Evolutionary conservation across 441 rosid genomes (phyloP), one percentile per base, ranked within the genome.

Genomic region (Oxalis stricta): DNA sequence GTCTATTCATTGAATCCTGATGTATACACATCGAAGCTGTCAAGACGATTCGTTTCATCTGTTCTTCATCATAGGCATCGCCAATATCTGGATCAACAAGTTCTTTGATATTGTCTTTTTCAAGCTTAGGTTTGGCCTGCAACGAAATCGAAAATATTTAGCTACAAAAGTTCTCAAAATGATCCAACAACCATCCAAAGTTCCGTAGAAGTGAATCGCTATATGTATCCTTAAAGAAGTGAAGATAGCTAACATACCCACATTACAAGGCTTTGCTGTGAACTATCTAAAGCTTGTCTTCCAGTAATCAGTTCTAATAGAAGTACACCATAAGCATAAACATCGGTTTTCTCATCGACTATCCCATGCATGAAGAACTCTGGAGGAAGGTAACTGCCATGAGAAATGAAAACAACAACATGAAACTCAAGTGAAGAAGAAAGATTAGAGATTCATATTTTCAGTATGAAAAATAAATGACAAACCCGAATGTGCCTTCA

Each of bases 401-500:
- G 6, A 11, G 33, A 10, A 30, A n/a, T n/a, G n/a, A 31, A 19
- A 13, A 46, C 46, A 42, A 38, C 5, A 36, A 37, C 24, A 34
- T 45, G n/a, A 41, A 9, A 10, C 21, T 28, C 14, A 15, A 7
- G 18, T 7, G 14, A 20, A 31, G 26, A 10, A 24, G 0, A 33
- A 8, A 4, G 11, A 3, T 0, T 23, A 12, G 34, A 28, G 18
- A 32, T 60, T 36, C 38, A 51, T 39, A 61, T 50, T 20, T 9
- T 21, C 12, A 6, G 41, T 29, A 22, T 40, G n/a, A n/a, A n/a
- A n/a, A n/a, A n/a, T 20, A 38, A 33, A 48, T 29, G 33, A 50
- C 74, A 18, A 60, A 89, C 97, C 97, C 97, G 38, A 89, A 84
- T 58, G 95, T 89, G 72, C 95, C 95, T 75, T 84, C 94, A 4